These are phyloP conservation scores for Yamadazyma aaseri DNA, from an alignment of 1,139 yeast species.

Conservation along the genomic window DNA sequence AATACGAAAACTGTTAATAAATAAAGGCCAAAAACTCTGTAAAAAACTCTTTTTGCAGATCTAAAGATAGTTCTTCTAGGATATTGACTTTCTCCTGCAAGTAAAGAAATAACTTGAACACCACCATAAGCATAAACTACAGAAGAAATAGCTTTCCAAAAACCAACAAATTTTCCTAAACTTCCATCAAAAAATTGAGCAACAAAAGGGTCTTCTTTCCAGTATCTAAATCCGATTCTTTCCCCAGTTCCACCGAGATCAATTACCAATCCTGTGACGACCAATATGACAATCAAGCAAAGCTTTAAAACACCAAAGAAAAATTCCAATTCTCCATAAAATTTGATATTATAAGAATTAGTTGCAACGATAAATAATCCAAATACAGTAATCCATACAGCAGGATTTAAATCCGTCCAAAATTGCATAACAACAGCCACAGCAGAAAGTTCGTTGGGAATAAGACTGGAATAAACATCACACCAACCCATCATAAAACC, in stretches of 20 bases:
- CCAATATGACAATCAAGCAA: conserved; percentile 52
- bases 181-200: conserved; percentile 52
- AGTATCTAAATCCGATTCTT: conserved; percentile 38
- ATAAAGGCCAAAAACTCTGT: conserved; percentile 66
- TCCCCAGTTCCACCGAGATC: conserved; percentile 41
- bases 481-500: conserved; percentile 62
- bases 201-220: conserved; percentile 49
- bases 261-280: conserved; percentile 39
- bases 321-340: conserved; percentile 47
- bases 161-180: conserved; percentile 58
- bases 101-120: conserved; percentile 61
- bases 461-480: conserved; percentile 47
- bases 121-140: conserved; percentile 78
- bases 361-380: conserved; percentile 33
- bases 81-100: conserved; percentile 80
- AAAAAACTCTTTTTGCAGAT: conserved; percentile 71
- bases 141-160: conserved; percentile 77
- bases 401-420: conserved; percentile 38
- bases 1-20: conserved; percentile 42
- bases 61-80: conserved; percentile 67
- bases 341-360: conserved; percentile 42
- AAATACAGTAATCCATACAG: conserved; percentile 43
- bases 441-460: conserved; percentile 44
- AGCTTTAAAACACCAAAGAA: conserved; percentile 45
- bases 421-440: conserved; percentile 41